Evolutionary conservation across 2,329 filamentous ascomycete species (phyloP).

Genomic region (Ophiostoma sp.): DNA sequence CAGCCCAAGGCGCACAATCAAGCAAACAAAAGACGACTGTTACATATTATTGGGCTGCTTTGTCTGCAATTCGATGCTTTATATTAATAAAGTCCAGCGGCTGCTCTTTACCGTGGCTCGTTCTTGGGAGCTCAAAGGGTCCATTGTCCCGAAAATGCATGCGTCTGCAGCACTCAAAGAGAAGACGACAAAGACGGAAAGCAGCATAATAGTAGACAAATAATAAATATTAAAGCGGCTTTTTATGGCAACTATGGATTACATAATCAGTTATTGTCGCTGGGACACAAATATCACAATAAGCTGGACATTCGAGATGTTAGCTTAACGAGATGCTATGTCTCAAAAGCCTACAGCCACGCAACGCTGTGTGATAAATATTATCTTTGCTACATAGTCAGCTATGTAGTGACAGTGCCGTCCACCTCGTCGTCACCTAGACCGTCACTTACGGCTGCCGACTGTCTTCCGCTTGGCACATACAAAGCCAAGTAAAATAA

Average conservation of each 20-base stretch:
- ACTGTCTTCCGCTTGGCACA: background rate
- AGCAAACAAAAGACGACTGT: constrained; percentile 11
- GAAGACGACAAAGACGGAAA: background rate
- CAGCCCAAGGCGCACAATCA: constrained; percentile 8
- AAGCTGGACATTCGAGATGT: background rate
- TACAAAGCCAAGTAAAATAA: background rate
- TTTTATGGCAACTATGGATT: background rate
- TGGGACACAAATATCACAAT: background rate
- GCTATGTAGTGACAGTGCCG: background rate
- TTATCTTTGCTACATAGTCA: too few species aligned
- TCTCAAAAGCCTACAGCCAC: too few species aligned
- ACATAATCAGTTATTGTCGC: background rate
- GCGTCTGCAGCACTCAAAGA: constrained; percentile 9
- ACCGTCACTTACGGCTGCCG: background rate
- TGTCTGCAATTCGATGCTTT: background rate
- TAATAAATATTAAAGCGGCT: background rate
- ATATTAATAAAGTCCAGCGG: background rate
- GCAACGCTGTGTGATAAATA: too few species aligned
- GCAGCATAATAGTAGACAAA: background rate
- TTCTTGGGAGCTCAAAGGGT: background rate
- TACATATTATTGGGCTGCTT: constrained; percentile 11
- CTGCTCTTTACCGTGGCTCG: background rate
- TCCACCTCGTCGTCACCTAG: background rate
- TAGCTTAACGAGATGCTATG: background rate
- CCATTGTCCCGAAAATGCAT: constrained; percentile 3